Evolutionary conservation across 345 rosid genomes (phyloP).

Genomic region (Acer campestre): DNA sequence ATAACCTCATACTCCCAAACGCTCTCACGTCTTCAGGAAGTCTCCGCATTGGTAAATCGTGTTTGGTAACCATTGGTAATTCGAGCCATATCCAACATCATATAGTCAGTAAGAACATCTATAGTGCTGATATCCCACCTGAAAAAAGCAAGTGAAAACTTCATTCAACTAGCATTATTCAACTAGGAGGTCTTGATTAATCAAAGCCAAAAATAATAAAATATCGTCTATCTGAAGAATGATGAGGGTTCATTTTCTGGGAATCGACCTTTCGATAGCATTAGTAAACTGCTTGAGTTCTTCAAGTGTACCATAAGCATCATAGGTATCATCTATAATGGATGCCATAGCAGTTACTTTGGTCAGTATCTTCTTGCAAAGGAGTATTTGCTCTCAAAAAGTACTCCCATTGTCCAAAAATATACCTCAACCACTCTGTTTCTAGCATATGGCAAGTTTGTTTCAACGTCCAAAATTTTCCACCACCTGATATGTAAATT

Average conservation of each 20-base stretch:
- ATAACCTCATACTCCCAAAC: too few species aligned
- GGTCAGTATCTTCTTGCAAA: constrained; percentile 15
- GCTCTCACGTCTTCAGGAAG: too few species aligned
- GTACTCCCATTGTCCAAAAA: constrained; percentile 2
- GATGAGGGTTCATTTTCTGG: too few species aligned
- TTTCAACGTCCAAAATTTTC: too few species aligned
- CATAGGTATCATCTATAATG: constrained; percentile 25
- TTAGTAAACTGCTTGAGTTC: constrained; percentile 28
- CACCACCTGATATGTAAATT: too few species aligned
- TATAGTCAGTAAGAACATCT: constrained; percentile 4
- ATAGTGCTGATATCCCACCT: not conserved
- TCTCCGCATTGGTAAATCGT: too few species aligned
- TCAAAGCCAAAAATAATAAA: too few species aligned
- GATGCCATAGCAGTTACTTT: constrained; percentile 24
- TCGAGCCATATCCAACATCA: too few species aligned
- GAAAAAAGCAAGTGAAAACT: not conserved
- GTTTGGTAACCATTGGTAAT: too few species aligned
- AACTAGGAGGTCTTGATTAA: too few species aligned
- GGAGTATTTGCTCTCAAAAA: constrained; percentile 22
- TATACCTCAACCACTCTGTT: constrained; percentile 1
- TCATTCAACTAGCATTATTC: too few species aligned
- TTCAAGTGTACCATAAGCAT: constrained; percentile 33
- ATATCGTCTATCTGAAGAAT: too few species aligned
- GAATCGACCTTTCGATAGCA: constrained; percentile 29
- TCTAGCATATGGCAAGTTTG: not conserved